These are phyloP conservation scores for Bolboschoenoplectus hybrid DNA, from an alignment of 202 grass and related monocot genomes.

Conservation along the genomic window DNA sequence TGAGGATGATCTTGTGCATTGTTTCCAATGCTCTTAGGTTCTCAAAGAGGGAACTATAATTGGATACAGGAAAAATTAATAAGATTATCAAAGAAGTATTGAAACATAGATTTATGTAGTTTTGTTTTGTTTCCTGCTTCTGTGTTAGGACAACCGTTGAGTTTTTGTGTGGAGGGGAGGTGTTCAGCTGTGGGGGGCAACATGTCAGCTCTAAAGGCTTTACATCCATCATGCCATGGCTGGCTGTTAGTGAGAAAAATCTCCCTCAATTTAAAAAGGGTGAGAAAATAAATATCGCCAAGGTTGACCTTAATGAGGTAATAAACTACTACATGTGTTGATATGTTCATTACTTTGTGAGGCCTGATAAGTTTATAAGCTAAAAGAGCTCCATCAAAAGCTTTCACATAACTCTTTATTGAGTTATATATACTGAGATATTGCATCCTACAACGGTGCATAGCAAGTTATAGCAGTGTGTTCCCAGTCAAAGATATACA, in stretches of 20 bases:
- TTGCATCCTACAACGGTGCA: background rate
- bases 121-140: slow-evolving; percentile 33
- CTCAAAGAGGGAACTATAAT: background rate
- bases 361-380: background rate
- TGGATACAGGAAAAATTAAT: background rate
- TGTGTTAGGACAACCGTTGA: slow-evolving; percentile 76
- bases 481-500: background rate
- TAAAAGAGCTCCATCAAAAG: background rate
- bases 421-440: slow-evolving; percentile 18
- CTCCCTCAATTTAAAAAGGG: slow-evolving; percentile 75
- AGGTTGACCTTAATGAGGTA: slow-evolving; percentile 92
- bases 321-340: slow-evolving; percentile 1
- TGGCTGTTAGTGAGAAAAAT: slow-evolving; percentile 74
- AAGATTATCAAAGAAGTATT: background rate
- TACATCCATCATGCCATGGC: slow-evolving; percentile 98
- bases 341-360: slow-evolving; percentile 26
- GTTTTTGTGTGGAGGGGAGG: slow-evolving; percentile 78
- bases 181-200: slow-evolving; percentile 73
- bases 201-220: slow-evolving; percentile 83
- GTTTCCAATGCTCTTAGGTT: background rate
- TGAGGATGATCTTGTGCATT: slow-evolving; percentile 4
- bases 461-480: background rate
- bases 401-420: background rate
- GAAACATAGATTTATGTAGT: background rate
- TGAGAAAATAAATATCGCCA: slow-evolving; percentile 63